These are phyloP conservation scores for Wickerhamomyces ciferrii DNA, from an alignment of 805 yeast genomes.

Conservation along the genomic window DNA sequence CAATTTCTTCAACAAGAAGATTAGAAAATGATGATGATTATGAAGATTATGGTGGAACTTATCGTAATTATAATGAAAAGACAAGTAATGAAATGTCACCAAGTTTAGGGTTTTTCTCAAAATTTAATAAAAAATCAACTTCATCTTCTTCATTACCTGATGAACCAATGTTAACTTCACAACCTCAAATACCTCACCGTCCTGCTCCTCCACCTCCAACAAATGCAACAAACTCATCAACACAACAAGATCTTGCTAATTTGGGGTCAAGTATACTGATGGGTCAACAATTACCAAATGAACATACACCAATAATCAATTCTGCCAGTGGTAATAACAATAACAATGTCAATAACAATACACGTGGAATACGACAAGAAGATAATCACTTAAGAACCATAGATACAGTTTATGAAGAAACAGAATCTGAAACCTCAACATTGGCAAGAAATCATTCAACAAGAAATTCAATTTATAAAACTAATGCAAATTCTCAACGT, in stretches of 20 bases:
- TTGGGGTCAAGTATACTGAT: constrained; percentile 9
- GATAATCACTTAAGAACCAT: constrained; percentile 8
- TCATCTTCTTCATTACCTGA: not conserved
- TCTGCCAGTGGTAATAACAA: not conserved
- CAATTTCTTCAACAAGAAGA: constrained; percentile 20
- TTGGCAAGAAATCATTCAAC: not conserved
- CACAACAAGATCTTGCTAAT: constrained; percentile 3
- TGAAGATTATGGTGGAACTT: not conserved
- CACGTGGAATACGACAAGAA: not conserved
- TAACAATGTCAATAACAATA: not conserved
- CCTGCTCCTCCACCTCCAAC: not conserved
- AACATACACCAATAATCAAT: not conserved
- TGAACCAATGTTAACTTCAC: not conserved
- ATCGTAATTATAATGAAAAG: constrained; percentile 5
- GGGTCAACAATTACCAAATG: constrained; percentile 1
- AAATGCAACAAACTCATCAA: not conserved
- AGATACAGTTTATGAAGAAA: constrained; percentile 23
- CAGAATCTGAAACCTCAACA: constrained; percentile 10
- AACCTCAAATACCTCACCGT: not conserved
- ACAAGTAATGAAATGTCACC: not conserved
- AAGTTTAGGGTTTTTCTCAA: not conserved
- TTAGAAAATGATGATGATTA: constrained; percentile 6
- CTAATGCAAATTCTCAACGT: constrained; percentile 3
- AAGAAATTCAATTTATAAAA: not conserved
- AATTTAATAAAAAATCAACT: not conserved